A percentile compares a stretch with the other conserved stretches of the same genome.
Evolutionary conservation across 140 eudicot species (phyloP).

Genomic region (Anethum foeniculum): DNA sequence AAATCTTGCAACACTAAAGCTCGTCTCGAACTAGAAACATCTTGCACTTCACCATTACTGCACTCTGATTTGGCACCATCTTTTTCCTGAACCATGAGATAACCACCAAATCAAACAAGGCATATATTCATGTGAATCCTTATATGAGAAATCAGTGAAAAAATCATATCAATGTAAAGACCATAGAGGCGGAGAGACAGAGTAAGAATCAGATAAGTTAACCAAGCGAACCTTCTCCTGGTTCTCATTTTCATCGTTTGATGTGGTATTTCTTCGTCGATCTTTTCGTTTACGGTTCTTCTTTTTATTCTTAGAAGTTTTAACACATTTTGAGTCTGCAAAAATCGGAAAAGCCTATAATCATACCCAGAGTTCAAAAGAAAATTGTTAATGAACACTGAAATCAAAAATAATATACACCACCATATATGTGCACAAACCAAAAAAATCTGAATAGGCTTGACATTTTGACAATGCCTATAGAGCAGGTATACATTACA

Average conservation of each 20-base stretch:
- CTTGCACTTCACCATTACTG: conserved; percentile 27
- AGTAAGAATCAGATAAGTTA: conserved; percentile 7
- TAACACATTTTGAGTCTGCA: conserved; percentile 65
- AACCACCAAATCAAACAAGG: not conserved
- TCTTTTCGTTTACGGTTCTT: conserved; percentile 79
- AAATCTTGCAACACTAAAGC: conserved; percentile 40
- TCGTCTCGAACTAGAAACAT: conserved; percentile 23
- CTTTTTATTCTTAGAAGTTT: conserved; percentile 69
- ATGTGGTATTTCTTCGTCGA: conserved; percentile 42
- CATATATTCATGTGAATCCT: not conserved
- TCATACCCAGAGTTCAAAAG: not conserved
- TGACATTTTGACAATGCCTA: not conserved
- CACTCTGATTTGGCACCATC: conserved; percentile 29
- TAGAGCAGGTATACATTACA: not conserved
- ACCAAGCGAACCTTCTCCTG: conserved; percentile 16
- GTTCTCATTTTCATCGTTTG: conserved; percentile 12
- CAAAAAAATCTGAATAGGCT: not conserved
- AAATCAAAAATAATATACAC: not conserved
- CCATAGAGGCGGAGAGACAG: not conserved
- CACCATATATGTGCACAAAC: not conserved
- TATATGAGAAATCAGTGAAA: not conserved
- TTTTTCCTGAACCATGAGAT: conserved; percentile 39
- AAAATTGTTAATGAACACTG: not conserved
- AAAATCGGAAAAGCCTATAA: not conserved
- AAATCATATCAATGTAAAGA: not conserved